These are phyloP conservation scores for Mycothermus thermophilus DNA, from an alignment of 495 filamentous ascomycete species.

Conservation along the genomic window DNA sequence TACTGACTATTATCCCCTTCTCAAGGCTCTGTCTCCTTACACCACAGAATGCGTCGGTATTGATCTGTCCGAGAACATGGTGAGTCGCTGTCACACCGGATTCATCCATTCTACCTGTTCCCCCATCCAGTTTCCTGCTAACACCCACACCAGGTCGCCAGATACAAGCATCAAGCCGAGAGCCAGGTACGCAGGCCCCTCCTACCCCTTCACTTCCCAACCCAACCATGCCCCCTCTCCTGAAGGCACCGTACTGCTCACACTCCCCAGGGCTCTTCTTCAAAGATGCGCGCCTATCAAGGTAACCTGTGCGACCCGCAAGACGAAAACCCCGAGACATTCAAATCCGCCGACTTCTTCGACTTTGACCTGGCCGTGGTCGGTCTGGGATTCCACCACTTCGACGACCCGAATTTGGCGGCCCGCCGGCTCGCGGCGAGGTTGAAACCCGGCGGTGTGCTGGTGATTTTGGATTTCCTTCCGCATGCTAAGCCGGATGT, in stretches of 20 bases:
- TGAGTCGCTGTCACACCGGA: background rate
- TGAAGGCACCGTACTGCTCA: background rate
- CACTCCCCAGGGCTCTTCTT: conserved; percentile 28
- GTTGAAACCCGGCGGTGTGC: conserved; percentile 47
- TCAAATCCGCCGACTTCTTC: conserved; percentile 35
- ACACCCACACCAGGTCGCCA: conserved; percentile 19
- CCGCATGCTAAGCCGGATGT: conserved; percentile 25
- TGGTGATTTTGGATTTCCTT: conserved; percentile 54
- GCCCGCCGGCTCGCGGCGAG: conserved; percentile 42
- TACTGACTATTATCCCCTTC: conserved; percentile 1
- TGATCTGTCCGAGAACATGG: conserved; percentile 56
- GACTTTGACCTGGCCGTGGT: conserved; percentile 52
- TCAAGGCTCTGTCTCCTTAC: conserved; percentile 45
- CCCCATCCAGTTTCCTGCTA: background rate
- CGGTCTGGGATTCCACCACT: conserved; percentile 60
- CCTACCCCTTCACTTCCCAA: background rate
- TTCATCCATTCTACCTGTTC: background rate
- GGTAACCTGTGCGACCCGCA: conserved; percentile 42
- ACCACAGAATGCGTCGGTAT: conserved; percentile 48
- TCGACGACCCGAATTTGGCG: conserved; percentile 45
- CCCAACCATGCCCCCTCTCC: background rate
- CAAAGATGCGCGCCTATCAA: conserved; percentile 42
- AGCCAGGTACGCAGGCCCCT: conserved; percentile 28
- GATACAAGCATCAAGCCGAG: conserved; percentile 39
- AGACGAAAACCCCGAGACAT: conserved; percentile 21